These are phyloP conservation scores for Vigna unguiculata DNA, from an alignment of 306 rosid species.

Conservation along the genomic window DNA sequence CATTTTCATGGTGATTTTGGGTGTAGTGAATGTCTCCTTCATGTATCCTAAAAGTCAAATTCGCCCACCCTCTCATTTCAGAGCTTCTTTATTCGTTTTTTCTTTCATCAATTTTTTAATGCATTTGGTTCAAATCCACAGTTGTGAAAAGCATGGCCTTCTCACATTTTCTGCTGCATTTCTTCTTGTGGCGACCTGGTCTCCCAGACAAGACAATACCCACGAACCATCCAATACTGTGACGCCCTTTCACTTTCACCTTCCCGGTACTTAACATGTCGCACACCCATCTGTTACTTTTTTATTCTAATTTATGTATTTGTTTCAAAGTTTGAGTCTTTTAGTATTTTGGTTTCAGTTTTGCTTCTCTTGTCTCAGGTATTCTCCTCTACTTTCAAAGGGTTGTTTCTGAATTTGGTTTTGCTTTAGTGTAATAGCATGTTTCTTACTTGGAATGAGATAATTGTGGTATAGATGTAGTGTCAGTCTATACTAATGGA, in stretches of 20 bases:
- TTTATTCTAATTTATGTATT: slow-evolving; percentile 1
- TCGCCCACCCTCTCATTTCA: slow-evolving; percentile 25
- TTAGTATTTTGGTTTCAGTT: background rate
- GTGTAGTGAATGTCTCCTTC: slow-evolving; percentile 26
- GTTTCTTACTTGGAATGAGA: slow-evolving; percentile 14
- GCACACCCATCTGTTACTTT: slow-evolving; percentile 3
- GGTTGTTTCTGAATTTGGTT: background rate
- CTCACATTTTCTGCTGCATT: slow-evolving; percentile 36
- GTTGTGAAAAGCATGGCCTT: slow-evolving; percentile 52
- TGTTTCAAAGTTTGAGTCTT: slow-evolving; percentile 30
- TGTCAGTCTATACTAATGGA: background rate
- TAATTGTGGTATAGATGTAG: background rate
- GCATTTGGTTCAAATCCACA: slow-evolving; percentile 19
- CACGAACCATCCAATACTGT: background rate
- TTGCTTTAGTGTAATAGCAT: slow-evolving; percentile 24
- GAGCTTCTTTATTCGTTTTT: background rate
- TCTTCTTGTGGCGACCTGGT: slow-evolving; percentile 51
- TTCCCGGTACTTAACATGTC: background rate
- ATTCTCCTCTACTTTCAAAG: background rate
- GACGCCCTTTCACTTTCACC: slow-evolving; percentile 22
- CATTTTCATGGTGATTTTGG: background rate
- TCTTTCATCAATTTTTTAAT: background rate
- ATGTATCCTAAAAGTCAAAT: slow-evolving; percentile 48
- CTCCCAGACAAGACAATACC: slow-evolving; percentile 37
- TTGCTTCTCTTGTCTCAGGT: slow-evolving; percentile 22